Evolutionary conservation across 2,329 filamentous ascomycete species (phyloP).

Genomic region (Ceratocystis eucalypticola): DNA sequence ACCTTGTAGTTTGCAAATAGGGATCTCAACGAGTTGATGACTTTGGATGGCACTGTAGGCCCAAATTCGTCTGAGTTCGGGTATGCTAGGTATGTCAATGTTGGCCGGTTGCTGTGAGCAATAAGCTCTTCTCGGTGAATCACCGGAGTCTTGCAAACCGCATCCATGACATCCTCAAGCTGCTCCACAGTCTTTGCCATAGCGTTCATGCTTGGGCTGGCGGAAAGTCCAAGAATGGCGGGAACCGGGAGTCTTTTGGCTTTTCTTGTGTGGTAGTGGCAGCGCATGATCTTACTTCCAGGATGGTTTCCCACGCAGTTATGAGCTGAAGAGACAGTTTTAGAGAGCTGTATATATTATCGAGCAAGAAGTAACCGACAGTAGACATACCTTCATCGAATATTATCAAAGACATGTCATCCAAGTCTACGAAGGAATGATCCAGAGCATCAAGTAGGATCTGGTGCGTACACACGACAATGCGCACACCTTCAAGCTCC

Average conservation of each 20-base stretch:
- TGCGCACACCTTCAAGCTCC: slow-evolving; percentile 47
- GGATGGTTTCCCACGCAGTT: slow-evolving; percentile 53
- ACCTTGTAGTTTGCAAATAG: slow-evolving; percentile 32
- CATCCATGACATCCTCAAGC: slow-evolving; percentile 58
- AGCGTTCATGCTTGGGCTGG: slow-evolving; percentile 58
- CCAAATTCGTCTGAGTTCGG: neutral
- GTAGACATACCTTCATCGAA: slow-evolving; percentile 64
- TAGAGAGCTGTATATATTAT: neutral
- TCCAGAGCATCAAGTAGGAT: slow-evolving; percentile 59
- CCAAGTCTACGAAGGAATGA: slow-evolving; percentile 59
- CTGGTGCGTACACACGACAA: slow-evolving; percentile 69
- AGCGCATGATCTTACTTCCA: slow-evolving; percentile 56
- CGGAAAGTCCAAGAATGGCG: slow-evolving; percentile 63
- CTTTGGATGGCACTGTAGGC: neutral
- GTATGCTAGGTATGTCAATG: slow-evolving; percentile 21
- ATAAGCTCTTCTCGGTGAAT: slow-evolving; percentile 56
- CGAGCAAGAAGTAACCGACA: neutral
- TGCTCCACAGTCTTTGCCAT: slow-evolving; percentile 40
- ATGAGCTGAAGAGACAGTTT: slow-evolving; percentile 42
- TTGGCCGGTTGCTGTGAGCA: slow-evolving; percentile 53
- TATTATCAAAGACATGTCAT: slow-evolving; percentile 52
- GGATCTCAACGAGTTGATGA: neutral
- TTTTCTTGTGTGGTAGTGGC: slow-evolving; percentile 49
- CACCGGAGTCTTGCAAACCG: slow-evolving; percentile 55
- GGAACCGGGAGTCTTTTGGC: slow-evolving; percentile 35